Evolutionary conservation across 1,284 basidiomycete species (phyloP).

Genomic region (Heterobasidion occidentale): DNA sequence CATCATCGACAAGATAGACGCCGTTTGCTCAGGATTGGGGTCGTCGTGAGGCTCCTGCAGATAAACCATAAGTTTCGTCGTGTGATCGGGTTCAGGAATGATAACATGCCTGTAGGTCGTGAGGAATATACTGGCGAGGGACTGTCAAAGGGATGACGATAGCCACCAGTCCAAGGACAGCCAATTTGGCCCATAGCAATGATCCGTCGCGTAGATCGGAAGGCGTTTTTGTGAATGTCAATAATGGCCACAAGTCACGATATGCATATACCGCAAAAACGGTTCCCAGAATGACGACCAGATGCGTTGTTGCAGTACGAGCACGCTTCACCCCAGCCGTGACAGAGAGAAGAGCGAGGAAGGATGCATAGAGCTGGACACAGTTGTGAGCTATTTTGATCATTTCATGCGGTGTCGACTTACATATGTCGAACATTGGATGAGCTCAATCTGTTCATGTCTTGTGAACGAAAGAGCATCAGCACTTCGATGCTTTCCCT

Average conservation of each 20-base stretch:
- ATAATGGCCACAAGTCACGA: conserved; percentile 42
- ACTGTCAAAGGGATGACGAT: conserved; percentile 36
- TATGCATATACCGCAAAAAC: conserved; percentile 37
- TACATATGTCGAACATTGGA: conserved; percentile 15
- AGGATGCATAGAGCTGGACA: conserved; percentile 14
- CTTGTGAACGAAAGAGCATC: conserved; percentile 1
- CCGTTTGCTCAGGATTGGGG: conserved; percentile 28
- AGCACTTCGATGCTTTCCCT: conserved; percentile 1
- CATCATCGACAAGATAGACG: conserved; percentile 21
- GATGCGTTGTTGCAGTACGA: conserved; percentile 15
- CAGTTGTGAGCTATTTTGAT: neutral
- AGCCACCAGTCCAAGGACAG: conserved; percentile 31
- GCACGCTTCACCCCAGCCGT: conserved; percentile 5
- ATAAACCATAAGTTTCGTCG: neutral
- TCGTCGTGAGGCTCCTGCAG: conserved; percentile 15
- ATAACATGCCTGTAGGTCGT: conserved; percentile 25
- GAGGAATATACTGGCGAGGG: conserved; percentile 37
- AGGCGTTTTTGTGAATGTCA: conserved; percentile 31
- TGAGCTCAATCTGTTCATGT: conserved; percentile 11
- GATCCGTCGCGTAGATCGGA: conserved; percentile 30
- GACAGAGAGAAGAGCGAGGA: conserved; percentile 16
- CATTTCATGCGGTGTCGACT: conserved; percentile 2
- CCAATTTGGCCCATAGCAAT: conserved; percentile 27
- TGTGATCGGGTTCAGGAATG: neutral
- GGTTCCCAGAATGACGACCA: conserved; percentile 26